A percentile compares a stretch with the other conserved stretches of the same genome.
These are phyloP conservation scores for Penicillium sp. DNA, from an alignment of 2,329 filamentous ascomycete genomes.

Conservation along the genomic window DNA sequence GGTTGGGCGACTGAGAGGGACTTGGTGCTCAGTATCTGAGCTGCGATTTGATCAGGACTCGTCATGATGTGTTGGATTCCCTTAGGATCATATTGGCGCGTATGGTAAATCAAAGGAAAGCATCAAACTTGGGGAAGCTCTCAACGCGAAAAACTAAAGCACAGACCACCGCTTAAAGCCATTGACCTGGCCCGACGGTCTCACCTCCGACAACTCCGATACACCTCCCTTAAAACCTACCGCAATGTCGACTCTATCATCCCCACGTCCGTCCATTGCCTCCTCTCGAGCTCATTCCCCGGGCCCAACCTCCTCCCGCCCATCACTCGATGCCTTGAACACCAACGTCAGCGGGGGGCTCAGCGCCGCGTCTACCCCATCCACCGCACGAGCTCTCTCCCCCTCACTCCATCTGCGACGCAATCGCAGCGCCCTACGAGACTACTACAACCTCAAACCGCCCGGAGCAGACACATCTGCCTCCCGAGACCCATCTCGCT, in stretches of 20 bases:
- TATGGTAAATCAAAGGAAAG: background rate
- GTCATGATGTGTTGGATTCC: conserved; percentile 25
- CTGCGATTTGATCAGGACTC: conserved; percentile 39
- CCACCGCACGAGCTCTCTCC: conserved; percentile 45
- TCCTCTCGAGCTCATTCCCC: conserved; percentile 53
- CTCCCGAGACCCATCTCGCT: conserved; percentile 33
- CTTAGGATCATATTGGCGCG: background rate
- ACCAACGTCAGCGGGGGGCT: conserved; percentile 56
- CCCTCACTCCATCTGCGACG: conserved; percentile 48
- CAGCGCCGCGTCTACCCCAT: conserved; percentile 38
- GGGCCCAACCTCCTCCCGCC: conserved; percentile 71
- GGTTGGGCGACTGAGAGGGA: conserved; percentile 55
- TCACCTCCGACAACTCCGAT: conserved; percentile 8
- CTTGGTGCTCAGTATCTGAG: conserved; percentile 58
- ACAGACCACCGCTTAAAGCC: conserved; percentile 31
- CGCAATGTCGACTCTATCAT: conserved; percentile 60
- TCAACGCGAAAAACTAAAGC: conserved; percentile 19
- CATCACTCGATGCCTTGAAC: conserved; percentile 66
- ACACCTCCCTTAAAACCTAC: background rate
- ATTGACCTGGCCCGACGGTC: conserved; percentile 11
- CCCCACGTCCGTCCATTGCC: conserved; percentile 60
- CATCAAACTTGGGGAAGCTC: conserved; percentile 12
- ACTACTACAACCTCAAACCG: conserved; percentile 85
- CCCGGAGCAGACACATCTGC: conserved; percentile 36
- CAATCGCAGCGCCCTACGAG: conserved; percentile 83